A percentile compares a stretch with the other conserved stretches of the same genome.
phyloP scores from a whole-genome alignment of 768 basidiomycete species.

The Coprinopsis strossmayeri region DNA sequence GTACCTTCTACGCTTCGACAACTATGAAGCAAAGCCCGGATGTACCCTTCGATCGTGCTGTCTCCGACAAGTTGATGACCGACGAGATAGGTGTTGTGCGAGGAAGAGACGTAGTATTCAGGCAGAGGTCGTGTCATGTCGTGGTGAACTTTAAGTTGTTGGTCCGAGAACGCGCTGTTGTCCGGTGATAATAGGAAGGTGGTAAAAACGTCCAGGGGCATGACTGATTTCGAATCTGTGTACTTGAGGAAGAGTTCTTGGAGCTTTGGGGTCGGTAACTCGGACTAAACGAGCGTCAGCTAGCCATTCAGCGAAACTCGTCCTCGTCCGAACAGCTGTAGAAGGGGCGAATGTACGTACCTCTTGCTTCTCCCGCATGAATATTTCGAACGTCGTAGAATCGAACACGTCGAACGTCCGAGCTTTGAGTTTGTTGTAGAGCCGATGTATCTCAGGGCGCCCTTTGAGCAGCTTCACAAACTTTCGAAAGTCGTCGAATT shows the following conservation, averaged over 20 bases:
- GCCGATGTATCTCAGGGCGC: slow-evolving; percentile 69
- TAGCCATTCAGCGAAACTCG: not conserved
- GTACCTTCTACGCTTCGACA: slow-evolving; percentile 87
- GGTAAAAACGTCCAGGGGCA: slow-evolving; percentile 50
- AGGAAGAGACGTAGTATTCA: slow-evolving; percentile 88
- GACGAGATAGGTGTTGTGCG: slow-evolving; percentile 89
- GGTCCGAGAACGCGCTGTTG: slow-evolving; percentile 53
- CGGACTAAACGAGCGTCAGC: slow-evolving; percentile 24
- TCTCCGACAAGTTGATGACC: slow-evolving; percentile 83
- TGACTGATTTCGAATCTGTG: slow-evolving; percentile 13
- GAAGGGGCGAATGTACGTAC: slow-evolving; percentile 18
- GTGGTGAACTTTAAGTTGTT: slow-evolving; percentile 35
- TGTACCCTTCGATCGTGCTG: slow-evolving; percentile 86
- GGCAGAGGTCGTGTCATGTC: slow-evolving; percentile 88
- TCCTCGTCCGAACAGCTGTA: not conserved
- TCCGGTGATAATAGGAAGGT: slow-evolving; percentile 78
- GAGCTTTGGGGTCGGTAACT: slow-evolving; percentile 28
- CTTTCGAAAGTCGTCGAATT: slow-evolving; percentile 75
- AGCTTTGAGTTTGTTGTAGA: slow-evolving; percentile 44
- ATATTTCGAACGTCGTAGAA: slow-evolving; percentile 34
- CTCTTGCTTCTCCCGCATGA: slow-evolving; percentile 43
- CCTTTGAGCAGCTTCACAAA: slow-evolving; percentile 84
- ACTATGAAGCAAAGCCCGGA: slow-evolving; percentile 79
- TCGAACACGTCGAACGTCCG: slow-evolving; percentile 29
- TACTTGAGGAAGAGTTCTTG: slow-evolving; percentile 35